These are phyloP conservation scores for Ziziphus jujuba DNA, from an alignment of 306 rosid species.

Conservation along the genomic window DNA sequence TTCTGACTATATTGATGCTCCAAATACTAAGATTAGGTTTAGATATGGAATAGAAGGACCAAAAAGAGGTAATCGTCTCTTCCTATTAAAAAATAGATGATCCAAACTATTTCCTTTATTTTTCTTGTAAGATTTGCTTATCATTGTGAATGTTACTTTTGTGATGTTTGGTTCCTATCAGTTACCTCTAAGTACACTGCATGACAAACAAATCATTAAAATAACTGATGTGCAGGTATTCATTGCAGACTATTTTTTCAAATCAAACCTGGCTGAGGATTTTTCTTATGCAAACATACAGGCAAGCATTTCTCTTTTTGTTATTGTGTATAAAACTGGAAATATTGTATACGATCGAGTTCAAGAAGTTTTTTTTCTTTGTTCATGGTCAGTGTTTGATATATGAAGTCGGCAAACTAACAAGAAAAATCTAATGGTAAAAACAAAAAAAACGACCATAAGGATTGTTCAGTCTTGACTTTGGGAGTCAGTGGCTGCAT, in stretches of 20 bases:
- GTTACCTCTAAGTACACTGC: neutral
- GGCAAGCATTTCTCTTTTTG: conserved; percentile 40
- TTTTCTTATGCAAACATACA: conserved; percentile 68
- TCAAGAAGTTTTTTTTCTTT: neutral
- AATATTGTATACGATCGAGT: neutral
- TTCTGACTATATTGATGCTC: too few relatives aligned
- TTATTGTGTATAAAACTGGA: neutral
- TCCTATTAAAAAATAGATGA: too few relatives aligned
- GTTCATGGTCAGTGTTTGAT: neutral
- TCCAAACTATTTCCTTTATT: neutral
- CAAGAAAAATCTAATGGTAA: too few relatives aligned
- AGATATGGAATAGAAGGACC: too few relatives aligned
- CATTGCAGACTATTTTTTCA: conserved; percentile 82
- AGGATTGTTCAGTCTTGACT: too few relatives aligned
- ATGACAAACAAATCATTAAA: conserved; percentile 13
- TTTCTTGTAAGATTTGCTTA: neutral
- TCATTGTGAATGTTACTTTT: conserved; percentile 5
- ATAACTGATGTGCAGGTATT: conserved; percentile 60
- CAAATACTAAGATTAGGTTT: too few relatives aligned
- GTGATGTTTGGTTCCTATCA: conserved; percentile 16
- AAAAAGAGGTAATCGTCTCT: too few relatives aligned
- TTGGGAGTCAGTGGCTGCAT: too few relatives aligned
- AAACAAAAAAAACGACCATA: too few relatives aligned
- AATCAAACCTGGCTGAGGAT: conserved; percentile 68
- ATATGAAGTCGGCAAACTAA: too few relatives aligned